Evolutionary conservation across 257 asterid species (phyloP).

Genomic region (Fraxinus quadrangulata): DNA sequence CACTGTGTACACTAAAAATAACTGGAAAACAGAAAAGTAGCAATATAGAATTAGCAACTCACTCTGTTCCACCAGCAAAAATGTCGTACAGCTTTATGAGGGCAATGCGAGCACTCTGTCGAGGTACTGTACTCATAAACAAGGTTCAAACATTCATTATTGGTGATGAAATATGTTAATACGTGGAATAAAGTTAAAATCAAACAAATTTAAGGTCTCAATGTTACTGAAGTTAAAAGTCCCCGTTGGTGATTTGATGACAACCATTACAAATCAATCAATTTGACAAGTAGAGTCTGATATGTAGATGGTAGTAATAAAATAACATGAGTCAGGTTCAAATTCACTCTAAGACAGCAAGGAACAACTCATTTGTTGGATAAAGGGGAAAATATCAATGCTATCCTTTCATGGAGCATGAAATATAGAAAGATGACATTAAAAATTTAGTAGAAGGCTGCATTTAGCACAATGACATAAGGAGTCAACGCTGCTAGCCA

Average conservation of each 20-base stretch:
- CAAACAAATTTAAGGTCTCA: conserved; percentile 5
- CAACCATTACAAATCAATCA: not conserved
- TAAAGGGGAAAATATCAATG: not conserved
- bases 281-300: conserved; percentile 8
- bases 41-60: conserved; percentile 34
- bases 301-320: not conserved
- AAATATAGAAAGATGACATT: not conserved
- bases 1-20: not conserved
- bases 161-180: conserved; percentile 16
- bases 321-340: not conserved
- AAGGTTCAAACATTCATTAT: conserved; percentile 23
- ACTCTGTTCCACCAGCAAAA: conserved; percentile 99
- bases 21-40: conserved; percentile 8
- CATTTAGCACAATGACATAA: not conserved
- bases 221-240: conserved; percentile 13
- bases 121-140: conserved; percentile 51
- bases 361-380: not conserved
- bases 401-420: not conserved
- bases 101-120: conserved; percentile 67
- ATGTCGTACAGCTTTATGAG: conserved; percentile 78
- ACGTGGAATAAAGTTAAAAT: conserved; percentile 8
- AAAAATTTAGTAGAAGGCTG: not conserved
- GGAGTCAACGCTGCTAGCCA: not conserved
- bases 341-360: not conserved
- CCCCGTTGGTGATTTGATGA: conserved; percentile 7